Base-by-base conservation (phyloP, 495 filamentous ascomycete genomes). In the Podospora pseudocomata region DNA sequence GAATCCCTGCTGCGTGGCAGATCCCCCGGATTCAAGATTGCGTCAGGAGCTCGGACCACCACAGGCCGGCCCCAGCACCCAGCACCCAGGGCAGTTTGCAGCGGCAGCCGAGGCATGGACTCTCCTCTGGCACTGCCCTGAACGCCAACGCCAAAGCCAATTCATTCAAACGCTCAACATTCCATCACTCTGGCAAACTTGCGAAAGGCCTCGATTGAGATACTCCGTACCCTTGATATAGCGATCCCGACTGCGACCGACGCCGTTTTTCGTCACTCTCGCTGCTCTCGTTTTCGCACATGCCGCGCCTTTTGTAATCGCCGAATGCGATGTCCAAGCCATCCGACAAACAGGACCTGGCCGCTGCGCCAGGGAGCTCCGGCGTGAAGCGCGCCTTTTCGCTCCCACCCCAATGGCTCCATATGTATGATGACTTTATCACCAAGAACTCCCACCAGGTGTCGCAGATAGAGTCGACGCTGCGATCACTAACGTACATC, bases 401-500 rank as follows among this genome's bases (percentile, higher is more conserved):
- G 9, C 78, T 88, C 58, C 91, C 92, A 28, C 86, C 91, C 0
- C 89, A 88, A 79, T 94, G 88, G 90, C 78, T 96, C 34, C 81
- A 85, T 63, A 85, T 91, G 74, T 99, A 99, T 80, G 88, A 88
- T 73, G 89, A 94, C 67, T 97, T 97, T 79, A 93, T 99, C 81
- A 92, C 91, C 54, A 94, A 94, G 80, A 97, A 99, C 79, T 86
- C 92, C 65, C 89, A 91, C 76, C 91, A 94, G 26, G 92, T 99
- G 64, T 89, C 90, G 16, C 93, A 96, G 76, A 94, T 99, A 66
- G 95, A 99, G 81, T 94, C 91, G 56, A 92, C 92, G 18, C 81
- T 99, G 74, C 88, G 96, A 23, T 94, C 91, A 4, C 81, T 99
- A 63, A 96, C 94, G 23, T 98, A 98, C 76, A 94, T 99, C 72